Evolutionary conservation across 106 monocot species (phyloP).

Genomic region (Gastrodia elata): DNA sequence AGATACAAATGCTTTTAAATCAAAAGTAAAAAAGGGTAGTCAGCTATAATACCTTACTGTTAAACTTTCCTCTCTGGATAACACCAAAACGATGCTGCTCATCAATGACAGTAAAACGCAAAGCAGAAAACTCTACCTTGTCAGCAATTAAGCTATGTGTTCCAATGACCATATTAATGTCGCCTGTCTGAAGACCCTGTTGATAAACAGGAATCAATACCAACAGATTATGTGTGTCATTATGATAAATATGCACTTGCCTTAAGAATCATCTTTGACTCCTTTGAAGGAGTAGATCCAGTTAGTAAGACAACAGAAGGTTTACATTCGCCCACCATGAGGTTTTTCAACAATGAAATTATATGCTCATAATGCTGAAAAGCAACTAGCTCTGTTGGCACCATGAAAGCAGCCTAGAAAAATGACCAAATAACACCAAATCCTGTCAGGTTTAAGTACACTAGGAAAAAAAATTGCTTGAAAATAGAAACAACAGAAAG

Average conservation of each 20-base stretch:
- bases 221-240: background rate
- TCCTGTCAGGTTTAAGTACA: background rate
- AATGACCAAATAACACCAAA: background rate
- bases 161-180: constrained; percentile 83
- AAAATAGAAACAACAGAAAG: background rate
- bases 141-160: constrained; percentile 93
- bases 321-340: constrained; percentile 34
- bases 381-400: constrained; percentile 89
- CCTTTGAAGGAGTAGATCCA: constrained; percentile 73
- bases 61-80: constrained; percentile 87
- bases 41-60: constrained; percentile 60
- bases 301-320: constrained; percentile 79
- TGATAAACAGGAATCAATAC: constrained; percentile 15
- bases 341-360: constrained; percentile 54
- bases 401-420: constrained; percentile 95
- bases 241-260: constrained; percentile 19
- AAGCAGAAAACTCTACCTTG: constrained; percentile 72
- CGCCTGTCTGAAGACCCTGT: constrained; percentile 73
- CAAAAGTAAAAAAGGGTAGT: background rate
- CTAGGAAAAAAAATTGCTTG: background rate
- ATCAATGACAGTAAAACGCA: constrained; percentile 89
- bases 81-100: constrained; percentile 99
- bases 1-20: background rate
- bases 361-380: constrained; percentile 79
- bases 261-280: constrained; percentile 49